phyloP scores from a whole-genome alignment of 345 rosid species.

The Fremontodendron californicum region DNA sequence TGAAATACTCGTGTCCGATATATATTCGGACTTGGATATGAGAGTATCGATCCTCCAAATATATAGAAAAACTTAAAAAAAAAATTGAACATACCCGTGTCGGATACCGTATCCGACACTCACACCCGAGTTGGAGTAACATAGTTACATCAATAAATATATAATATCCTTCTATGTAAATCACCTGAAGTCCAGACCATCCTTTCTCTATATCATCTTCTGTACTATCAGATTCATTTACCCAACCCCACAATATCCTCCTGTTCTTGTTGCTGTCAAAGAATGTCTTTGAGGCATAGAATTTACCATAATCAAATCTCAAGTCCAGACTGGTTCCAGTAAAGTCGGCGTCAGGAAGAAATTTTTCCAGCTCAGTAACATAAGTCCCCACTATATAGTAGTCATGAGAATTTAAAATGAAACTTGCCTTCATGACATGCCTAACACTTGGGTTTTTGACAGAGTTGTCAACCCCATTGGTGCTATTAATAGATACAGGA shows the following conservation, averaged over 20 bases:
- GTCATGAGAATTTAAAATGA: conserved; percentile 39
- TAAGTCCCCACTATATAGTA: conserved; percentile 55
- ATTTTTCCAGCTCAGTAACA: conserved; percentile 34
- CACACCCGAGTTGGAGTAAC: no score
- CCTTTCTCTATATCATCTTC: conserved; percentile 54
- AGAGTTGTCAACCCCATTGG: background rate
- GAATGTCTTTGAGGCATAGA: conserved; percentile 53
- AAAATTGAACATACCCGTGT: no score
- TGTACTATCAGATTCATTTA: conserved; percentile 48
- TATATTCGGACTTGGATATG: no score
- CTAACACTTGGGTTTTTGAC: background rate
- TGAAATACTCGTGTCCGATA: no score
- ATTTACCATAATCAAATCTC: conserved; percentile 63
- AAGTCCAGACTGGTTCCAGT: conserved; percentile 36
- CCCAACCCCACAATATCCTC: conserved; percentile 65
- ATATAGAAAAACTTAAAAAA: no score
- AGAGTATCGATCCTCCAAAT: no score
- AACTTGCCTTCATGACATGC: conserved; percentile 26
- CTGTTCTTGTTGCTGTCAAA: conserved; percentile 51
- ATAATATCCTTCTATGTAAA: background rate
- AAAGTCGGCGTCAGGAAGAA: conserved; percentile 35
- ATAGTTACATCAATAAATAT: background rate
- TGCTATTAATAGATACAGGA: background rate
- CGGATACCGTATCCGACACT: no score
- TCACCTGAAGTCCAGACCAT: conserved; percentile 71